A percentile compares a stretch with the other conserved stretches of the same genome.
phyloP scores from a whole-genome alignment of 1,284 basidiomycete species.

The Ganoderma meredithae region DNA sequence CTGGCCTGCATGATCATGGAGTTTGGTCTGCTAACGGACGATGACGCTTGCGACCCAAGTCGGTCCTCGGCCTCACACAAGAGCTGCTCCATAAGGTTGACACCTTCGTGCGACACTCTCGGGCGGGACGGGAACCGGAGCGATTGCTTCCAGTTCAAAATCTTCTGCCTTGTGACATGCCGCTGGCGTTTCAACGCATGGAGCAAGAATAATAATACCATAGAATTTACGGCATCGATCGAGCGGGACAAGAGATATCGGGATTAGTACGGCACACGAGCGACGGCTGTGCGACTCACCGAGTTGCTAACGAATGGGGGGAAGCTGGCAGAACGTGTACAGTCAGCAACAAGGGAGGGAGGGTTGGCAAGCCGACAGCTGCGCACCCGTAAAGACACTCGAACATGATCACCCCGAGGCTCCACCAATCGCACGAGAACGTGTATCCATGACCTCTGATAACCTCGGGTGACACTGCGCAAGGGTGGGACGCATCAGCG shows the following conservation, averaged over 20 bases:
- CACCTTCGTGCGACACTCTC: slow-evolving; percentile 83
- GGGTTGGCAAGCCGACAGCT: slow-evolving; percentile 29
- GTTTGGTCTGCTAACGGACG: slow-evolving; percentile 77
- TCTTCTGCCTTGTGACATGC: slow-evolving; percentile 90
- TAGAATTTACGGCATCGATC: slow-evolving; percentile 5
- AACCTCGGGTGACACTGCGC: slow-evolving; percentile 91
- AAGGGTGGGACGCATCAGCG: slow-evolving; percentile 21
- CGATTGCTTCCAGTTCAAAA: slow-evolving; percentile 90
- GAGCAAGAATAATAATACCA: slow-evolving; percentile 3
- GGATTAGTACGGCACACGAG: background rate
- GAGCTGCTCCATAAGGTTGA: slow-evolving; percentile 87
- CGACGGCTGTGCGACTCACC: slow-evolving; percentile 52
- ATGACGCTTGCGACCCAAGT: slow-evolving; percentile 77
- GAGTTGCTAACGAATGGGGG: slow-evolving; percentile 94
- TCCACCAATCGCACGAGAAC: slow-evolving; percentile 98
- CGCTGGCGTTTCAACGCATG: slow-evolving; percentile 55
- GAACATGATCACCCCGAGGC: slow-evolving; percentile 92
- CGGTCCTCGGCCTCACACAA: slow-evolving; percentile 96
- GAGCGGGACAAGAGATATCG: slow-evolving; percentile 7
- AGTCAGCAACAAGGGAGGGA: slow-evolving; percentile 9
- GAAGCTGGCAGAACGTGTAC: slow-evolving; percentile 60
- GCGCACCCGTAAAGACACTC: slow-evolving; percentile 88
- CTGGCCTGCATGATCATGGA: slow-evolving; percentile 78
- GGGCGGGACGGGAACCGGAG: slow-evolving; percentile 89
- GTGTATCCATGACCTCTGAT: slow-evolving; percentile 93